Evolutionary conservation across 2,329 filamentous ascomycete genomes (phyloP), one percentile per base, ranked within the genome.

Genomic region (Aspergillus puulaauensis): DNA sequence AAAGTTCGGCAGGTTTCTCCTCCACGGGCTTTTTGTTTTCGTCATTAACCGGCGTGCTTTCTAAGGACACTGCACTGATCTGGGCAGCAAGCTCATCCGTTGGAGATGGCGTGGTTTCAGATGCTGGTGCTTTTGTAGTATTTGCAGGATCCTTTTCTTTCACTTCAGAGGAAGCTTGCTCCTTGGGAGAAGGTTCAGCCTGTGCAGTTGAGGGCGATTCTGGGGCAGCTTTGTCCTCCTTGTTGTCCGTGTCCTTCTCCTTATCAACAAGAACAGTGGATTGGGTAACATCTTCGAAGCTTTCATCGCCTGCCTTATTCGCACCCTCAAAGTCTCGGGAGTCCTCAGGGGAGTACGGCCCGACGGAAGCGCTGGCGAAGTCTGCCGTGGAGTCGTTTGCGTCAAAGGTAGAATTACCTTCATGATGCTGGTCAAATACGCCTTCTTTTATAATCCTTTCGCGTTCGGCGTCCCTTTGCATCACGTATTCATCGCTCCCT

Each of bases 401-500:
- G 48, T 93, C 90, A 43, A 81, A 79, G 3, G 82, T 79, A 0
- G 82, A 81, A 14, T 79, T 78, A 54, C 80, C 75, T 35, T 75
- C 73, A 15, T 79, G 69, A 46, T 72, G 71, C 21, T 70, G 74
- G 31, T 77, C 73, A 53, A 96, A 84, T 64, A 86, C 89, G 43
- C 92, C 93, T 70, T 95, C 90, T 1, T 80, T 81, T 65, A 91
- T 88, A 43, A 98, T 78, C 40, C 86, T 85, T 64, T 96, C 90
- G 50, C 95, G 86, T 71, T 97, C 92, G 11, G 82, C 77, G 69
- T 99, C 93, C 59, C 95, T 85, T 43, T 86, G 82, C 60, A 83
- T 86, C 59, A 98, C 91, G 63, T 96, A 86, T 63, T 91, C 88
- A 71, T 99, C 93, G 11, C 92, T 93, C 33, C 93, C 95, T 9